Evolutionary conservation across 805 yeast species (phyloP).

Genomic region (Hanseniaspora valbyensis): DNA sequence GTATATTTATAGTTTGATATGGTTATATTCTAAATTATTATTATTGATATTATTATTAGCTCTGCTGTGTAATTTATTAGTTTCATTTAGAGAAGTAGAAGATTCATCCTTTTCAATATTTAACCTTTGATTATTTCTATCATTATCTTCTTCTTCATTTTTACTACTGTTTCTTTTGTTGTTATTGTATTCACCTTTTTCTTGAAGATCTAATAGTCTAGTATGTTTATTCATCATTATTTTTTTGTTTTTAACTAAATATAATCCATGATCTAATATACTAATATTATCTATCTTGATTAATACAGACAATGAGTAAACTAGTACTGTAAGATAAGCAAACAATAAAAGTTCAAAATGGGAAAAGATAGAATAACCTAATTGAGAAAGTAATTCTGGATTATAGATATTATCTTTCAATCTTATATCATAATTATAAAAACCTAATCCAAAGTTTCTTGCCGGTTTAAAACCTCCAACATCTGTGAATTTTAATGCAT

Average conservation of each 20-base stretch:
- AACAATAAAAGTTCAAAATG: slow-evolving; percentile 22
- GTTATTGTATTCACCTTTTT: slow-evolving; percentile 14
- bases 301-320: background rate
- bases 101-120: background rate
- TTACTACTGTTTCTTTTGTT: background rate
- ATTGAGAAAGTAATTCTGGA: slow-evolving; percentile 18
- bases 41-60: background rate
- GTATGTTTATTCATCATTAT: background rate
- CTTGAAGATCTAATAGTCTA: background rate
- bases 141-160: background rate
- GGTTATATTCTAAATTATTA: slow-evolving; percentile 6
- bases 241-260: background rate
- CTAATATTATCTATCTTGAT: background rate
- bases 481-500: slow-evolving; percentile 24
- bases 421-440: slow-evolving; percentile 25
- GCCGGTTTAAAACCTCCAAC: slow-evolving; percentile 28
- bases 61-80: background rate
- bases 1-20: slow-evolving; percentile 1
- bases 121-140: background rate
- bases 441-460: slow-evolving; percentile 28
- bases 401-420: slow-evolving; percentile 22
- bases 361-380: slow-evolving; percentile 23
- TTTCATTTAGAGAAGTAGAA: background rate
- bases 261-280: background rate
- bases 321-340: slow-evolving; percentile 18